Conservation (phyloP, 345 rosid species). For the Trapa incisa region DNA sequence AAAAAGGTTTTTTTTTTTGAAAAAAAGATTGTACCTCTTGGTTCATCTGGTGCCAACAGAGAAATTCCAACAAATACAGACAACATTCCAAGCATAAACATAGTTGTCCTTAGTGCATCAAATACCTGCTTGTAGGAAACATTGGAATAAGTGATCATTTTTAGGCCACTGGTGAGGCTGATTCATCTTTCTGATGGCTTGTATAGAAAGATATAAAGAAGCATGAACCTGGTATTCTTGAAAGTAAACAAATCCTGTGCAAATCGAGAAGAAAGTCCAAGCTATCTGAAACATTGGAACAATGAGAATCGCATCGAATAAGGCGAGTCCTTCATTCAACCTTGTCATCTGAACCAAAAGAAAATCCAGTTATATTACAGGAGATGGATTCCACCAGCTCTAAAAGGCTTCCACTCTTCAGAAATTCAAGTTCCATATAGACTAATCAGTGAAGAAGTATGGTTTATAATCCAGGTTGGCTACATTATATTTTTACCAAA, state of each 20-base stretch:
- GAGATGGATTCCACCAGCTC: neutral
- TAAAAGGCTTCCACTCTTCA: neutral
- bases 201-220: neutral
- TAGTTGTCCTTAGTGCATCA: slow-evolving; percentile 77
- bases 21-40: slow-evolving; percentile 34
- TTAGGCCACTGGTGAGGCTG: no score
- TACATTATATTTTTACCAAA: neutral
- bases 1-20: neutral
- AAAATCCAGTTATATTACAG: neutral
- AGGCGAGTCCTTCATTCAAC: slow-evolving; percentile 83
- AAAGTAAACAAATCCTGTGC: slow-evolving; percentile 95
- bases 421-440: neutral
- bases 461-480: no score
- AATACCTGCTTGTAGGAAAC: slow-evolving; percentile 46
- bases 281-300: slow-evolving; percentile 99
- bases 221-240: slow-evolving; percentile 77
- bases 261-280: slow-evolving; percentile 98
- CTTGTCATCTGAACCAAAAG: slow-evolving; percentile 65
- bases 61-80: slow-evolving; percentile 84
- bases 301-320: slow-evolving; percentile 88
- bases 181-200: neutral
- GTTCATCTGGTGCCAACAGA: slow-evolving; percentile 89
- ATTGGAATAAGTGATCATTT: neutral
- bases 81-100: slow-evolving; percentile 88
- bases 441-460: neutral